Conservation (phyloP, 805 yeast species). For the Priceomyces carsonii region DNA sequence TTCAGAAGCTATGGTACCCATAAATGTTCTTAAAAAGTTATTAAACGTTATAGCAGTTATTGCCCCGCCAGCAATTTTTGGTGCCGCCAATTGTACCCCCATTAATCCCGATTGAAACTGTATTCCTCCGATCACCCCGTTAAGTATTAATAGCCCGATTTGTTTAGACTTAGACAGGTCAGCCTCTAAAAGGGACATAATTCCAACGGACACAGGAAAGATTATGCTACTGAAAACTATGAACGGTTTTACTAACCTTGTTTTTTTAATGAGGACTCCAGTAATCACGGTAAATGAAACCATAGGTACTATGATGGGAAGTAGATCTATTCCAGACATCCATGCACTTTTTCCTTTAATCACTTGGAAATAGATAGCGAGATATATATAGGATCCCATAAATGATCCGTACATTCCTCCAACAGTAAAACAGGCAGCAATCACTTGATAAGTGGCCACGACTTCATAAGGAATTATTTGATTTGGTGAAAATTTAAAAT, state of each 20-base stretch:
- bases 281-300: slow-evolving; percentile 10
- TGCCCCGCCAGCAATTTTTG: slow-evolving; percentile 49
- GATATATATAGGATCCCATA: slow-evolving; percentile 24
- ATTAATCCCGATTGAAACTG: slow-evolving; percentile 46
- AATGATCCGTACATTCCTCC: slow-evolving; percentile 30
- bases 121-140: slow-evolving; percentile 51
- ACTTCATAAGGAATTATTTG: slow-evolving; percentile 45
- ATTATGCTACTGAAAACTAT: neutral
- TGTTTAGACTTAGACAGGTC: slow-evolving; percentile 34
- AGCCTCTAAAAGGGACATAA: slow-evolving; percentile 37
- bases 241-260: slow-evolving; percentile 12
- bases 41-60: slow-evolving; percentile 48
- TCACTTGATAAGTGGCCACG: slow-evolving; percentile 30
- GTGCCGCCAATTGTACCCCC: slow-evolving; percentile 48
- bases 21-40: slow-evolving; percentile 45
- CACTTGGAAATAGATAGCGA: slow-evolving; percentile 15
- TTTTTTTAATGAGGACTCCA: slow-evolving; percentile 12
- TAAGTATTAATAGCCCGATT: slow-evolving; percentile 46
- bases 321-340: slow-evolving; percentile 14
- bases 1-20: slow-evolving; percentile 31
- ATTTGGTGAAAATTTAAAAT: slow-evolving; percentile 30
- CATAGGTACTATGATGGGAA: slow-evolving; percentile 14
- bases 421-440: slow-evolving; percentile 32
- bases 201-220: slow-evolving; percentile 36
- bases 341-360: slow-evolving; percentile 9